A percentile compares a stretch with the other conserved stretches of the same genome.
Evolutionary conservation across 352 stramenopile genomes (phyloP).

Genomic region (Lagenidium sp.): DNA sequence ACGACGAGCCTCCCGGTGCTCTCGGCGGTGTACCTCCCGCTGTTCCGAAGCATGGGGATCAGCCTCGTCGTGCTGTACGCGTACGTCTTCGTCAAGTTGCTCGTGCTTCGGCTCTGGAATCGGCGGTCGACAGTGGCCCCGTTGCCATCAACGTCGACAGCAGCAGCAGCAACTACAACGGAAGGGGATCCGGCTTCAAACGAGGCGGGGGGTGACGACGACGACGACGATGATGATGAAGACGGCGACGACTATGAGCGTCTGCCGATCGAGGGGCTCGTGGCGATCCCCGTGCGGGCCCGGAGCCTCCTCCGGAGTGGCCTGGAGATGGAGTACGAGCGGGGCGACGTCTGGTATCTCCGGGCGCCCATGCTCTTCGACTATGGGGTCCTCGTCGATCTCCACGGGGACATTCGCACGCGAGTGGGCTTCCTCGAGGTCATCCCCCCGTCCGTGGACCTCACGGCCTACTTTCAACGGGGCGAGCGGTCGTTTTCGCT

Average conservation of each 20-base stretch:
- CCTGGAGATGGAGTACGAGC: background rate
- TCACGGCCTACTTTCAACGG: too few relatives aligned
- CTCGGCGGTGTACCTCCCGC: constrained; percentile 8
- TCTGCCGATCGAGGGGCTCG: background rate
- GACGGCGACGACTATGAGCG: too few relatives aligned
- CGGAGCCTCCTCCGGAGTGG: background rate
- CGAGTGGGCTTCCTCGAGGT: background rate
- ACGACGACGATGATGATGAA: too few relatives aligned
- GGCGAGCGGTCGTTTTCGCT: too few relatives aligned
- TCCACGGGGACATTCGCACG: background rate
- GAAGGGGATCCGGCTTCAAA: too few relatives aligned
- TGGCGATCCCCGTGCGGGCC: background rate
- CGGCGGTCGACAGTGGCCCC: background rate
- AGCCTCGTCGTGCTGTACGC: background rate
- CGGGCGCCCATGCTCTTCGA: background rate
- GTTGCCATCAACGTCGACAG: background rate
- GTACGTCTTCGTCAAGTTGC: too few relatives aligned
- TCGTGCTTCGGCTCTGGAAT: background rate
- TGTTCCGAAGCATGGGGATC: background rate
- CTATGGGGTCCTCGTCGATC: background rate
- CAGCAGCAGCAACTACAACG: too few relatives aligned
- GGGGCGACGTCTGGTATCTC: background rate
- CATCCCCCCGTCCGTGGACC: background rate
- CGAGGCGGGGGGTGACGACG: too few relatives aligned
- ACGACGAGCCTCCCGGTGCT: constrained; percentile 8